These are phyloP conservation scores for Brassica cretica DNA, from an alignment of 345 rosid genomes.

Conservation along the genomic window DNA sequence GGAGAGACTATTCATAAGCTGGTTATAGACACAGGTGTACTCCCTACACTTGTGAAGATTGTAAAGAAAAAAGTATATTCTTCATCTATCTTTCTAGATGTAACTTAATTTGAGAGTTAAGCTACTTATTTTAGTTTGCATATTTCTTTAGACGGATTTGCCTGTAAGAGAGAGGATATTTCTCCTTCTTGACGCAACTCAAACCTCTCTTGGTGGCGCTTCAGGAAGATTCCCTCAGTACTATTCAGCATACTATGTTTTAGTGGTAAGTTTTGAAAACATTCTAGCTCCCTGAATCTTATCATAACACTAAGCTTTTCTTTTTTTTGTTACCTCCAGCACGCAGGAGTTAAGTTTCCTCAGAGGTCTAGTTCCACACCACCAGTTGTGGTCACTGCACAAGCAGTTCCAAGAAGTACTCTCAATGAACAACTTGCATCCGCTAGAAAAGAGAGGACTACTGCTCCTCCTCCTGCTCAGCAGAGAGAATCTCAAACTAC, in stretches of 20 bases:
- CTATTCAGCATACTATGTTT: constrained; percentile 75
- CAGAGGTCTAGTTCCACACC: constrained; percentile 50
- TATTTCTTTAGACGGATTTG: constrained; percentile 62
- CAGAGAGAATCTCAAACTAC: constrained; percentile 49
- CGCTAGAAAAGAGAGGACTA: constrained; percentile 46
- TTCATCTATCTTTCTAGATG: not conserved
- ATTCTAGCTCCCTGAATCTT: constrained; percentile 8
- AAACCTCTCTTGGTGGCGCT: constrained; percentile 90
- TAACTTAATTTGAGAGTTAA: constrained; percentile 25
- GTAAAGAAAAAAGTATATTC: constrained; percentile 84
- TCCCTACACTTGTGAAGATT: constrained; percentile 83
- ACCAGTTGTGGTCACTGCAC: constrained; percentile 45
- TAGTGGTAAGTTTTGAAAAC: constrained; percentile 71
- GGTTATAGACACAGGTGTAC: constrained; percentile 73
- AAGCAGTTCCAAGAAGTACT: constrained; percentile 44
- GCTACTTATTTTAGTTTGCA: constrained; percentile 15
- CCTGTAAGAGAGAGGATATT: constrained; percentile 87
- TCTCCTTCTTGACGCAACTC: constrained; percentile 96
- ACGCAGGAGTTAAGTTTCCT: constrained; percentile 83
- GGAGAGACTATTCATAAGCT: constrained; percentile 77
- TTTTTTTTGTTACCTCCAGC: constrained; percentile 43
- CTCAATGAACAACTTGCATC: constrained; percentile 62
- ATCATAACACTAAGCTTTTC: constrained; percentile 9
- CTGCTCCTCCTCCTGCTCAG: constrained; percentile 37
- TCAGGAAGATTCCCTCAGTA: constrained; percentile 89